phyloP scores from a whole-genome alignment of 2,329 filamentous ascomycete genomes.

The Alternaria gaisen region DNA sequence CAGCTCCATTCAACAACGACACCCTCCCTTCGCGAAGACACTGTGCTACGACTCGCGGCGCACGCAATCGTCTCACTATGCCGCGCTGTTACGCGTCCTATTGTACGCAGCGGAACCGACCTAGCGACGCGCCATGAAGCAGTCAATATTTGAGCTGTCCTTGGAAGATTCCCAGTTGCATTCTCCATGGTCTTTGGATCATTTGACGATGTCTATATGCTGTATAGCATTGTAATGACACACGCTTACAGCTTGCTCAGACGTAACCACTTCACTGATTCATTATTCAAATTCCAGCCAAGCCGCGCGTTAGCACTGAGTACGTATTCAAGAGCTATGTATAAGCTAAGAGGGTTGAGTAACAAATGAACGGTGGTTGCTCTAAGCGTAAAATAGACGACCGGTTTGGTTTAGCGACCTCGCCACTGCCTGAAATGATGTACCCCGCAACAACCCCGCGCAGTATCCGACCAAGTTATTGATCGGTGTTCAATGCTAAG shows the following conservation, averaged over 20 bases:
- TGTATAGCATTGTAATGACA: background rate
- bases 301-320: background rate
- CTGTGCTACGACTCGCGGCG: background rate
- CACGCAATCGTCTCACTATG: background rate
- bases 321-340: background rate
- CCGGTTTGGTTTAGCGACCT: background rate
- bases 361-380: background rate
- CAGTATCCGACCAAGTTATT: background rate
- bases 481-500: background rate
- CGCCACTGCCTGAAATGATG: background rate
- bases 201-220: background rate
- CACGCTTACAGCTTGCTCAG: background rate
- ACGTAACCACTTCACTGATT: background rate
- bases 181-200: background rate
- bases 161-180: accelerated
- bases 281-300: background rate
- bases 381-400: background rate
- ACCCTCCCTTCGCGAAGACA: background rate
- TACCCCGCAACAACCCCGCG: conserved; percentile 12
- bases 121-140: background rate
- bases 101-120: background rate
- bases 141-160: background rate
- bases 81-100: background rate
- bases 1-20: no score
- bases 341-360: background rate